Conservation (phyloP, 495 filamentous ascomycete genomes). For the Podospora fimiseda region DNA sequence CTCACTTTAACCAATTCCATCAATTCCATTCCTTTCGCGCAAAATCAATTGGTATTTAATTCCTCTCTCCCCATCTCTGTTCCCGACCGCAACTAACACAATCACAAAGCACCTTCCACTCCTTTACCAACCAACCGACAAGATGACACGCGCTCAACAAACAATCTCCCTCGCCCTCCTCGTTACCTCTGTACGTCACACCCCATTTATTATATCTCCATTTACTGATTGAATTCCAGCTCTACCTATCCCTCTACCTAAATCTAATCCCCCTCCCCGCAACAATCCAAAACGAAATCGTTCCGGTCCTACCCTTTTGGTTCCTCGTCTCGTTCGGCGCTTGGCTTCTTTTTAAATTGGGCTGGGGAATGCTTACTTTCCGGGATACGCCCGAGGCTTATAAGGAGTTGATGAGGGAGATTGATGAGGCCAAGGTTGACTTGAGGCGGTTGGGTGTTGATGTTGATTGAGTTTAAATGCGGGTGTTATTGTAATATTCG, state of each 20-base stretch:
- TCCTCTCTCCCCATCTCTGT: too few relatives aligned
- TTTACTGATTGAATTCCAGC: conserved; percentile 37
- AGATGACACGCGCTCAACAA: conserved; percentile 92
- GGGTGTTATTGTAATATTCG: too few relatives aligned
- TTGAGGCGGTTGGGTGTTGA: conserved; percentile 63
- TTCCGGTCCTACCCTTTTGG: conserved; percentile 81
- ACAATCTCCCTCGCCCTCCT: conserved; percentile 81
- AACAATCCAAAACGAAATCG: conserved; percentile 62
- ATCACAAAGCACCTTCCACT: too few relatives aligned
- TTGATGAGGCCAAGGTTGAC: conserved; percentile 61
- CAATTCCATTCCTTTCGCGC: neutral
- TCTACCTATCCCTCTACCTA: conserved; percentile 83
- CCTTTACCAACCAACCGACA: too few relatives aligned
- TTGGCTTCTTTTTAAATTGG: conserved; percentile 86
- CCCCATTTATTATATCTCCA: neutral
- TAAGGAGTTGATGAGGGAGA: conserved; percentile 78
- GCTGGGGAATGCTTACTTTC: conserved; percentile 89
- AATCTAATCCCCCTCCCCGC: conserved; percentile 77
- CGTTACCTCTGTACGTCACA: conserved; percentile 64
- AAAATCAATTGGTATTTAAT: neutral
- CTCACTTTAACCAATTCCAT: neutral
- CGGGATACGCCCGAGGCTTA: conserved; percentile 92
- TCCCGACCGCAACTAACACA: too few relatives aligned
- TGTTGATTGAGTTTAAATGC: conserved; percentile 50
- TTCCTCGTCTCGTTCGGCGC: conserved; percentile 85